Base-by-base conservation (phyloP, 2,329 filamentous ascomycete genomes). In the Didymellaceae sp. region DNA sequence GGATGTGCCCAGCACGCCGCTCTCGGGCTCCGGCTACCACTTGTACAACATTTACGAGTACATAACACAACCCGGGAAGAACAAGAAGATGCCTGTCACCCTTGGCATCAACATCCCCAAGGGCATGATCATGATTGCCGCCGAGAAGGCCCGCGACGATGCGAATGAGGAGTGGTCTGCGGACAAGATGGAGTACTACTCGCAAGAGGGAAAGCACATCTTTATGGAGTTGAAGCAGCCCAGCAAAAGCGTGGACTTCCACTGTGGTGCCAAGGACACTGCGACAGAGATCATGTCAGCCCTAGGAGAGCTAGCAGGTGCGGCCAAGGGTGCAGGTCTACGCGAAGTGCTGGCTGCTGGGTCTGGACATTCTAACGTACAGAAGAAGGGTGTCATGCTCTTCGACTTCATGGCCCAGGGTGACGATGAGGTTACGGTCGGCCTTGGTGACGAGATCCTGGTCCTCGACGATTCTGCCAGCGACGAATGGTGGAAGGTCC, bases 401-500 rank as follows among this genome's bases (percentile, higher is more conserved):
- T 97, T 97, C 70, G 93, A 97, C 68, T 99, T 99, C 72, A 89
- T 91, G 85, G 94, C 94, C 0, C 93, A 97, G 71, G 92, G 92
- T 26, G 90, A 96, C 6, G 94, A 99, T 65, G 94, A 99, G 74
- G 93, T 99, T 38, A 96, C 91, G 0, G 94, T 99, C 37, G 86
- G 84, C 20, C 83, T 88, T 17, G 94, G 89, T 31, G 94, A 99
- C 68, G 93, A 99, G 67, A 93, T 99, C 31, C 78, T 96, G 33
- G 80, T 99, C 45, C 73, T 97, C 47, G 93, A 99, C 68, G 91
- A 97, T 67, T 85, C 81, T 25, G 94, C 92, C 75, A 97, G 92
- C 56, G 91, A 97, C 52, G 94, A 99, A 70, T 99, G 94, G 94
- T 97, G 94, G 93, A 91, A 94, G 79, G 91, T 99, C 26, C 85